A percentile compares a stretch with the other conserved stretches of the same genome.
Conservation (phyloP, 805 yeast species). For the Kodamaea nitidulidarum region DNA sequence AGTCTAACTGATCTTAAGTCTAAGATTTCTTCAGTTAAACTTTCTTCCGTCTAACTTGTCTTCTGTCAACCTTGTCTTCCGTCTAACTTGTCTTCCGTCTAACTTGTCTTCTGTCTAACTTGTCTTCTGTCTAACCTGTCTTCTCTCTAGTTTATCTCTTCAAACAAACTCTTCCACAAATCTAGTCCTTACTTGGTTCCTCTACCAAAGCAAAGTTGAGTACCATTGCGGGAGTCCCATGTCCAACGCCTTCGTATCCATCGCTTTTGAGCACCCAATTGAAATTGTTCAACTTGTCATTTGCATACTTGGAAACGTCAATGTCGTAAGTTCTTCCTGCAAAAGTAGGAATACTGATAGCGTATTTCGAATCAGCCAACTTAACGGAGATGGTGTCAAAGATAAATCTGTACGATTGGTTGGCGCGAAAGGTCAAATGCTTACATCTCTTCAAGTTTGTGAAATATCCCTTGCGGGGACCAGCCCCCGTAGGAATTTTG, state of each 20-base stretch:
- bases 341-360: constrained; percentile 48
- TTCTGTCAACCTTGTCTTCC: no score
- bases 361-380: constrained; percentile 46
- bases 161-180: no score
- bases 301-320: constrained; percentile 39
- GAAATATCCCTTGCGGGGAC: constrained; percentile 44
- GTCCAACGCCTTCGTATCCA: constrained; percentile 30
- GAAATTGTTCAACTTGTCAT: constrained; percentile 42
- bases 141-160: no score
- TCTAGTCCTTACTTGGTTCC: constrained; percentile 18
- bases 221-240: constrained; percentile 31
- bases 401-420: constrained; percentile 41
- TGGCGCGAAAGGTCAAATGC: constrained; percentile 37
- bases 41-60: no score
- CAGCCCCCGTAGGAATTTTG: constrained; percentile 29
- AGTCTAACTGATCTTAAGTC: no score
- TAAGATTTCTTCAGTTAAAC: no score
- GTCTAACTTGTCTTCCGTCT: no score
- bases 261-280: constrained; percentile 42
- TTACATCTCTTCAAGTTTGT: constrained; percentile 34
- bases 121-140: no score
- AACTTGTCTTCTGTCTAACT: no score
- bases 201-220: constrained; percentile 36
- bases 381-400: constrained; percentile 55
- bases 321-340: constrained; percentile 43